Evolutionary conservation across 208 protist species (phyloP).

Genomic region (Naegleria lovaniensis): DNA sequence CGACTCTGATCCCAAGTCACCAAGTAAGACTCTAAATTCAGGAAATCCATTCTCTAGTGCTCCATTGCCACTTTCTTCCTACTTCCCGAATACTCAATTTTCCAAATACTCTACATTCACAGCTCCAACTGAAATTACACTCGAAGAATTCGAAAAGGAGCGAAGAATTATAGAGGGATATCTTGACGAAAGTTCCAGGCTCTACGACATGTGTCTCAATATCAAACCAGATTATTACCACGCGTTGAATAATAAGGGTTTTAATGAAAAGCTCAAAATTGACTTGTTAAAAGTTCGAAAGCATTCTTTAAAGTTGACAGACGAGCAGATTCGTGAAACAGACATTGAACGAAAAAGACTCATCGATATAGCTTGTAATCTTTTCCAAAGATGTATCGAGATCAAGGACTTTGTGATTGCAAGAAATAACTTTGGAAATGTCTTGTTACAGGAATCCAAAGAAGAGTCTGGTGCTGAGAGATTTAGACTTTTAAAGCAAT

Average conservation of each 20-base stretch:
- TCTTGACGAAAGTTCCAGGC: background rate
- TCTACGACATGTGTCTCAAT: conserved; percentile 1
- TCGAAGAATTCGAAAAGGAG: background rate
- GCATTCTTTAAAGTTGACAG: background rate
- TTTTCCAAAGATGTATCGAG: background rate
- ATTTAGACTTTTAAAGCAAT: background rate
- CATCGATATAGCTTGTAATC: background rate
- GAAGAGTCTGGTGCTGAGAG: background rate
- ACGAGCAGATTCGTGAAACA: background rate
- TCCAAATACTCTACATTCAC: background rate
- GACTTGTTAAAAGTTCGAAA: background rate
- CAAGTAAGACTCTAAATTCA: background rate
- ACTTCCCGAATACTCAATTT: background rate
- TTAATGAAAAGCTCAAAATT: conserved; percentile 25
- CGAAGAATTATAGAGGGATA: background rate
- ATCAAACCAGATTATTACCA: conserved; percentile 23
- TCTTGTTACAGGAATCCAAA: background rate
- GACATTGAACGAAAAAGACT: background rate
- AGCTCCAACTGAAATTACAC: background rate
- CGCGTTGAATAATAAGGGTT: conserved; percentile 2
- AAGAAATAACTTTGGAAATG: conserved; percentile 21
- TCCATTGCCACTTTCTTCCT: background rate
- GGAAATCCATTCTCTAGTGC: background rate
- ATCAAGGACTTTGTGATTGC: conserved; percentile 24
- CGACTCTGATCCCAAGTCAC: background rate